A percentile compares a stretch with the other conserved stretches of the same genome.
phyloP scores from a whole-genome alignment of 805 yeast species.

The Candida lessepsii region DNA sequence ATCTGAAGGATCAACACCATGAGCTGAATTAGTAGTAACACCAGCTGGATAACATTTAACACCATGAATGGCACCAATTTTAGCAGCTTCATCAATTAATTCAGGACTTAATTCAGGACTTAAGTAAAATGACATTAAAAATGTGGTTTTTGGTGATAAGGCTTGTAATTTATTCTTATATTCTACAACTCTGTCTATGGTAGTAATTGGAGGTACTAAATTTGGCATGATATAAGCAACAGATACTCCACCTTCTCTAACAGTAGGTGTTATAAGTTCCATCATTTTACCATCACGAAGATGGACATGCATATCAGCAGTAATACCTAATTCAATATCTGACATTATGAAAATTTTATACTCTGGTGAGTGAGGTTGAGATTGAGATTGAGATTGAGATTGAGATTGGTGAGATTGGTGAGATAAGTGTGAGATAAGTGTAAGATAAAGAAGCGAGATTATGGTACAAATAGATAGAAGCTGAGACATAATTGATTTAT shows the following conservation, averaged over 20 bases:
- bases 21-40: conserved; percentile 93
- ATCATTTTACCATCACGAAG: conserved; percentile 93
- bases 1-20: conserved; percentile 92
- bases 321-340: conserved; percentile 56
- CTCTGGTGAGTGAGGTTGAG: no score
- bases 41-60: conserved; percentile 99
- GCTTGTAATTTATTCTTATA: conserved; percentile 65
- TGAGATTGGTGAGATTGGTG: no score
- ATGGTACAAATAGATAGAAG: no score
- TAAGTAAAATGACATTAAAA: conserved; percentile 87
- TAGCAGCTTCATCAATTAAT: conserved; percentile 75
- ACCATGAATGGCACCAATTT: conserved; percentile 68
- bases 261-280: conserved; percentile 86
- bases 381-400: no score
- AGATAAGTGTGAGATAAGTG: no score
- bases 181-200: conserved; percentile 64
- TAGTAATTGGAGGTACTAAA: conserved; percentile 86
- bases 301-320: conserved; percentile 96
- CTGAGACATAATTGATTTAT: no score
- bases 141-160: conserved; percentile 79
- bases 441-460: no score
- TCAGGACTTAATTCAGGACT: conserved; percentile 82
- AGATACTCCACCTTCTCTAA: conserved; percentile 85
- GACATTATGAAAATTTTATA: conserved; percentile 3
- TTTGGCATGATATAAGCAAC: conserved; percentile 97